These are phyloP conservation scores for Paracoccidioides brasiliensis DNA, from an alignment of 2,329 filamentous ascomycete species.

Conservation along the genomic window DNA sequence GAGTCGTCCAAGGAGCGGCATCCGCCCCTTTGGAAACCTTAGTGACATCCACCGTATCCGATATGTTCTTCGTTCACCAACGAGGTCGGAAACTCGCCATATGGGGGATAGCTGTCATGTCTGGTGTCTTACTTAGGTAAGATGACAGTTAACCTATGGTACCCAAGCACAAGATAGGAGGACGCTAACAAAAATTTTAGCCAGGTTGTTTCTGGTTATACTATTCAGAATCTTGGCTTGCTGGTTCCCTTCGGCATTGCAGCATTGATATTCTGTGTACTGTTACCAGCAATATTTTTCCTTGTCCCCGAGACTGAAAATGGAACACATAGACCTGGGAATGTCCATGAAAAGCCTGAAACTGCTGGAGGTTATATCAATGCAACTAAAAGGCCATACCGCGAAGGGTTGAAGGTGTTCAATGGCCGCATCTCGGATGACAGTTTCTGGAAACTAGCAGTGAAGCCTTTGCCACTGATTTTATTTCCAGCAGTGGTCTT, in stretches of 20 bases:
- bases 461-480: slow-evolving; percentile 16
- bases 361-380: neutral
- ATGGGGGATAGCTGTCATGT: slow-evolving; percentile 16
- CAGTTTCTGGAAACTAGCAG: slow-evolving; percentile 9
- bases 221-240: slow-evolving; percentile 25
- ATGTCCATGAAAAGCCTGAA: neutral
- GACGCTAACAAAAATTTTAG: slow-evolving; percentile 12
- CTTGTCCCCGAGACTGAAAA: slow-evolving; percentile 35
- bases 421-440: slow-evolving; percentile 6
- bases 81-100: slow-evolving; percentile 10
- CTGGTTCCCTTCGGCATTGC: slow-evolving; percentile 27
- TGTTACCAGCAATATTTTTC: slow-evolving; percentile 33
- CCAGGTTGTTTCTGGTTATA: slow-evolving; percentile 32
- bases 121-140: slow-evolving; percentile 19
- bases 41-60: slow-evolving; percentile 10
- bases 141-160: neutral
- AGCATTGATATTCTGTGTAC: slow-evolving; percentile 30
- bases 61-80: slow-evolving; percentile 13
- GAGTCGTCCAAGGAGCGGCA: slow-evolving; percentile 12
- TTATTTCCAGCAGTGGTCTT: slow-evolving; percentile 23
- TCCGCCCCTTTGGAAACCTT: slow-evolving; percentile 11
- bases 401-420: slow-evolving; percentile 3
- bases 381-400: neutral
- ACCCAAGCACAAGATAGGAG: too few species aligned
- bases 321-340: neutral